Evolutionary conservation across 352 stramenopile genomes (phyloP), one percentile per base, ranked within the genome.

Genomic region (Phytopythium sindhum): DNA sequence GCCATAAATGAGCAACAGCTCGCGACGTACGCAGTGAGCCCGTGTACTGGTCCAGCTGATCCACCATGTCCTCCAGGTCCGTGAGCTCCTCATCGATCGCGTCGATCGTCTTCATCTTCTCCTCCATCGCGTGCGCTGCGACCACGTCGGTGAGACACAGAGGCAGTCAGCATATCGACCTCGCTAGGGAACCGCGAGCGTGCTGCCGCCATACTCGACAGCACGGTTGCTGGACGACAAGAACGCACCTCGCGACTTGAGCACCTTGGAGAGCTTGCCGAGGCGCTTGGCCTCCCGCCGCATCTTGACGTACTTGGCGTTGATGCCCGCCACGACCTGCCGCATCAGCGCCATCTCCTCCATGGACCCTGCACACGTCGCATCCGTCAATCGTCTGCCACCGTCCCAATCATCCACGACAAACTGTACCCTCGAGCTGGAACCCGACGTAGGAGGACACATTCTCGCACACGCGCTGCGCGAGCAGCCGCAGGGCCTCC

Each of bases 1-100:
- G 31, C 31, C 8, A 35, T 35, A 8, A 35, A 35, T 35, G 31
- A 35, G 37, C 53, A n/a, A 37, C 44, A 8, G 29, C 19, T 60
- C 7, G 4, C 17, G 6, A 74, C 76, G 63, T 77, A 95, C 86
- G 78, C 21, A 95, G 68, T 12, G 82, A 85, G 33, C 70, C 72
- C 1, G 82, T 92, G 73, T 95, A 95, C 51, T 84, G 66, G 41
- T 95, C 84, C 26, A 95, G 75, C 58, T 95, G 82, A n/a, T 93
- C 78, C 57, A 95, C 84, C 84, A 95, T 93, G 42, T 95, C 86
- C 73, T 95, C 86, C 44, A 95, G 73, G 69, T 93, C 84, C 5
- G 73, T 77, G n/a, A 95, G 73, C 71, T 95, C 86, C 63, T 93
- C 84, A 63, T 95, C 84, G 33, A 95, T 88, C 48, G 88, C 84